Percentiles rank a stretch among this genome's conserved stretches.
These are phyloP conservation scores for Candida sojae DNA, from an alignment of 1,139 yeast genomes.

Conservation along the genomic window DNA sequence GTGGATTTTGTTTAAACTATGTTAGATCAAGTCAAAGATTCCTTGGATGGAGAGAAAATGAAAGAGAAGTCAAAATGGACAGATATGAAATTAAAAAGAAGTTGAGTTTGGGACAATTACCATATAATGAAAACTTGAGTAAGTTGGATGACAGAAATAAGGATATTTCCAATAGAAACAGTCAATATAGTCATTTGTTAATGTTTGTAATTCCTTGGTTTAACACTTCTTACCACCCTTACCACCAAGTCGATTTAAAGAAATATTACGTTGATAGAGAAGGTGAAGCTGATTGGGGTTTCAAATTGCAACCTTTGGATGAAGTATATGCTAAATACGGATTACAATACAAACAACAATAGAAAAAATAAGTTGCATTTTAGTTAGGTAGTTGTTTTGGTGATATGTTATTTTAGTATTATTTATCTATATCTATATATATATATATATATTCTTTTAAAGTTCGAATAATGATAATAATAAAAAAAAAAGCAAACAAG, in stretches of 20 bases:
- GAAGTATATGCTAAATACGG: constrained; percentile 48
- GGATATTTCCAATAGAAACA: constrained; percentile 77
- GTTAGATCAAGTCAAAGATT: constrained; percentile 68
- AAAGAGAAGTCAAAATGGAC: constrained; percentile 70
- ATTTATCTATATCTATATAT: neutral
- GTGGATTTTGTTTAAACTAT: constrained; percentile 75
- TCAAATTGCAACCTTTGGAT: constrained; percentile 45
- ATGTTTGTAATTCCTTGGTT: constrained; percentile 79
- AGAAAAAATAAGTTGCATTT: neutral
- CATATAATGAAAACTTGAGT: constrained; percentile 63
- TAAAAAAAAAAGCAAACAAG: neutral
- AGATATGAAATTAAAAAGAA: constrained; percentile 72
- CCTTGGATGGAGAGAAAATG: constrained; percentile 77
- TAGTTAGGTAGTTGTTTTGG: neutral
- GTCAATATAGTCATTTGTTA: constrained; percentile 68
- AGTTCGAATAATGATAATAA: neutral
- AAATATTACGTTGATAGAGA: constrained; percentile 70
- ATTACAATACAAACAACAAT: constrained; percentile 15
- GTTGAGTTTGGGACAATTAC: constrained; percentile 66
- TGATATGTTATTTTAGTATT: neutral
- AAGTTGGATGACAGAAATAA: constrained; percentile 69
- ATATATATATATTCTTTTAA: neutral
- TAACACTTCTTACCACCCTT: constrained; percentile 78
- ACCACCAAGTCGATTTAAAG: constrained; percentile 75
- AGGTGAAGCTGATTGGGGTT: constrained; percentile 54